Evolutionary conservation across 345 rosid species (phyloP).

Genomic region (Laguncularia racemosa): DNA sequence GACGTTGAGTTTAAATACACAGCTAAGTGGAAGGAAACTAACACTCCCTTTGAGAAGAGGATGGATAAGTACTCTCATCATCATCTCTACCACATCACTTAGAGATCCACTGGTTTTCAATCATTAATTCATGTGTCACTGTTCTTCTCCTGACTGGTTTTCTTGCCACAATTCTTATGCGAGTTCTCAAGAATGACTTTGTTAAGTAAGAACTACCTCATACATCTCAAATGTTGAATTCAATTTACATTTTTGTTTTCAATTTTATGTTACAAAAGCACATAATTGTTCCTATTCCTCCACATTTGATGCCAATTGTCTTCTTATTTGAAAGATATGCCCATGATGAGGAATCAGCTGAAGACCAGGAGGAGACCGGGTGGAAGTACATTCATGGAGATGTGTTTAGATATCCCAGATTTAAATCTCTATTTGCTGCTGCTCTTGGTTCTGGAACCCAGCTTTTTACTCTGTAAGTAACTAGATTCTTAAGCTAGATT

Average conservation of each 20-base stretch:
- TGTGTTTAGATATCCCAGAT: constrained; percentile 45
- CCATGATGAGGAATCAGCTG: constrained; percentile 52
- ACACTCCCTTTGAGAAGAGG: constrained; percentile 39
- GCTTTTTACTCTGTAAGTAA: constrained; percentile 47
- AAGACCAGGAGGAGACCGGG: constrained; percentile 53
- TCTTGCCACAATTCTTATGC: constrained; percentile 55
- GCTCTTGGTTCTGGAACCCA: constrained; percentile 52
- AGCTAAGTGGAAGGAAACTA: constrained; percentile 54
- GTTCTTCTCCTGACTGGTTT: constrained; percentile 58
- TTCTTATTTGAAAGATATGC: constrained; percentile 26
- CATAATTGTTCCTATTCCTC: no score
- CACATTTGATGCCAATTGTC: not conserved
- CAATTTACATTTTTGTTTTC: not conserved
- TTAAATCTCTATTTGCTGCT: constrained; percentile 41
- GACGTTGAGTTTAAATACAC: constrained; percentile 38
- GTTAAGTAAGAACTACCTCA: constrained; percentile 31
- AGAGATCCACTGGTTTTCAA: constrained; percentile 58
- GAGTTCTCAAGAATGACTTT: constrained; percentile 55
- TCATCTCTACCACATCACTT: constrained; percentile 49
- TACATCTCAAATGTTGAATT: not conserved
- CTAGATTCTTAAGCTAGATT: not conserved
- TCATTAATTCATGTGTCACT: constrained; percentile 48
- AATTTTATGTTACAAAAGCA: not conserved
- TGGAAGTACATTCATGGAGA: constrained; percentile 65
- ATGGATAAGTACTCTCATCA: constrained; percentile 50